phyloP scores from a whole-genome alignment of 805 yeast species.

The Komagataella pseudopastoris region DNA sequence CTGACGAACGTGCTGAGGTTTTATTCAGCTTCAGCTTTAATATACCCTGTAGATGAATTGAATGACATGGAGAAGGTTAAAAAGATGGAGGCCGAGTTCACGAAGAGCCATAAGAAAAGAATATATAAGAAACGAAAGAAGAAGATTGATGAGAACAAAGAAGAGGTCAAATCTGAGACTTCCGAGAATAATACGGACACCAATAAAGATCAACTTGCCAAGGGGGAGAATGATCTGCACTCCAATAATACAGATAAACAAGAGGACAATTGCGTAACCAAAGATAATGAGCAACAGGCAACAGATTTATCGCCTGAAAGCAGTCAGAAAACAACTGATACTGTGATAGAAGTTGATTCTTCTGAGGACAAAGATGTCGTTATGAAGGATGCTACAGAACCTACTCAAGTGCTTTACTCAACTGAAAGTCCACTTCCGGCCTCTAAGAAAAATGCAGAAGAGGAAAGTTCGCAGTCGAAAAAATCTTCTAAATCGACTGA shows the following conservation, averaged over 20 bases:
- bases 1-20: slow-evolving; percentile 47
- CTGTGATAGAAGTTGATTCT: background rate
- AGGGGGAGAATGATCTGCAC: background rate
- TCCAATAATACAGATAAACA: background rate
- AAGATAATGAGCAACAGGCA: slow-evolving; percentile 1
- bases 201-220: background rate
- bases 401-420: background rate
- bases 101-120: slow-evolving; percentile 9
- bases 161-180: slow-evolving; percentile 2
- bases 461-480: background rate
- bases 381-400: background rate
- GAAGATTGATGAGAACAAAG: slow-evolving; percentile 17
- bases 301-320: slow-evolving; percentile 2
- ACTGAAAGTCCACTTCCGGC: background rate
- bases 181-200: background rate
- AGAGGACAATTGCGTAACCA: background rate
- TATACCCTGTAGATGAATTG: slow-evolving; percentile 55
- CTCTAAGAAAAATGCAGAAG: background rate
- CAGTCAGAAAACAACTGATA: background rate
- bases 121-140: slow-evolving; percentile 24
- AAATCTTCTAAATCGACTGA: background rate
- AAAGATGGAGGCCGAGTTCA: slow-evolving; percentile 1
- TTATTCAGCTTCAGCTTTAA: slow-evolving; percentile 28
- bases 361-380: background rate
- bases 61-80: slow-evolving; percentile 27